Percentiles rank a stretch among this genome's conserved stretches.
Conservation (phyloP, 352 stramenopile species). For the Phytophthora citrophthora region DNA sequence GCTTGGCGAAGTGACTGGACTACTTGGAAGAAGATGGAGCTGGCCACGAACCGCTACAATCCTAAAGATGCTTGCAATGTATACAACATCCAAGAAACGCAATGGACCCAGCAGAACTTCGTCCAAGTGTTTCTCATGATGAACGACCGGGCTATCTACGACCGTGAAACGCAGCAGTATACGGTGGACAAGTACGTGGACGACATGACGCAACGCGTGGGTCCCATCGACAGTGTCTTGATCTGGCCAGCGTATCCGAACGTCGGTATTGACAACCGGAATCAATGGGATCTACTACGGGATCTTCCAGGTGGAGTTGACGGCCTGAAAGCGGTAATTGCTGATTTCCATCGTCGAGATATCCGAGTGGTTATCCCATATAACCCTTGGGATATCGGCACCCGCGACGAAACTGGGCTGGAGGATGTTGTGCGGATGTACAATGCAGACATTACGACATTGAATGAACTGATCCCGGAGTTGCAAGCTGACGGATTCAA, state of each 20-base stretch:
- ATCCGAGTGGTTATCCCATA: constrained; percentile 83
- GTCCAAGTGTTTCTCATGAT: constrained; percentile 83
- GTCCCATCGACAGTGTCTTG: constrained; percentile 79
- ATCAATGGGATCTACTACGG: constrained; percentile 77
- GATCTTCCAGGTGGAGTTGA: constrained; percentile 62
- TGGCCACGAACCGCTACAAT: constrained; percentile 71
- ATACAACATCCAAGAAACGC: constrained; percentile 65
- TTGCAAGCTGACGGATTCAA: constrained; percentile 83
- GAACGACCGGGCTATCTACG: constrained; percentile 77
- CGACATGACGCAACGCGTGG: constrained; percentile 57
- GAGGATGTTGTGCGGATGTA: constrained; percentile 77
- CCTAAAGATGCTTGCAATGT: constrained; percentile 58
- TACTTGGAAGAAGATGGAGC: constrained; percentile 76
- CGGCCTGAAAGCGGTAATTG: constrained; percentile 51
- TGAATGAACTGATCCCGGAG: constrained; percentile 46
- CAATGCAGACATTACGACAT: constrained; percentile 63
- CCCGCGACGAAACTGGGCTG: constrained; percentile 55
- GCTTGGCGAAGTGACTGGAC: constrained; percentile 66
- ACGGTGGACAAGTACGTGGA: constrained; percentile 76
- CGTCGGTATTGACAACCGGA: constrained; percentile 84
- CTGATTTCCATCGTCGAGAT: constrained; percentile 62
- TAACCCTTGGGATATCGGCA: constrained; percentile 86
- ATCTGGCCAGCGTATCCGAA: constrained; percentile 87
- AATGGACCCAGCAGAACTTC: constrained; percentile 85
- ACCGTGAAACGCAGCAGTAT: constrained; percentile 65